Evolutionary conservation across 225 moss, liverwort and hornwort genomes (phyloP).

Genomic region (Anthoceros angustus): DNA sequence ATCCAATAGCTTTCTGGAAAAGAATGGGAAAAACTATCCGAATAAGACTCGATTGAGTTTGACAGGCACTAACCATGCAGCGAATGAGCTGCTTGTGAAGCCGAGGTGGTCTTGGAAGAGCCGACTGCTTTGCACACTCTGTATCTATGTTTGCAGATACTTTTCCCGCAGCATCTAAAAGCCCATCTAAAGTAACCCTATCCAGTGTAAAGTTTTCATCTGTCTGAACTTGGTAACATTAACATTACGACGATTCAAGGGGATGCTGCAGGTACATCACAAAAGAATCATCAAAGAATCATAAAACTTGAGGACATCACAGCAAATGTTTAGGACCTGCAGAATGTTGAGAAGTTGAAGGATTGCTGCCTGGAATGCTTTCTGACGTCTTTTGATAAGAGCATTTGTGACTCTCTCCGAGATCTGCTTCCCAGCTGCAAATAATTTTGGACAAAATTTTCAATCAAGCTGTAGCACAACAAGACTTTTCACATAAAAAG

Average conservation of each 20-base stretch:
- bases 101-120: slow-evolving; percentile 70
- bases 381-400: slow-evolving; percentile 47
- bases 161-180: slow-evolving; percentile 30
- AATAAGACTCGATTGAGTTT: background rate
- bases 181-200: slow-evolving; percentile 23
- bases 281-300: no score
- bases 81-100: slow-evolving; percentile 55
- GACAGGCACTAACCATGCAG: slow-evolving; percentile 36
- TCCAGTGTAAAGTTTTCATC: slow-evolving; percentile 21
- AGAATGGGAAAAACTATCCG: background rate
- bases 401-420: slow-evolving; percentile 49
- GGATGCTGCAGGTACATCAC: background rate
- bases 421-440: slow-evolving; percentile 55
- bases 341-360: slow-evolving; percentile 25
- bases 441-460: background rate
- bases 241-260: background rate
- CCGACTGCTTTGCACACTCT: slow-evolving; percentile 30
- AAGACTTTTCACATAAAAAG: background rate
- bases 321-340: slow-evolving; percentile 30
- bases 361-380: slow-evolving; percentile 39
- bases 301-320: background rate
- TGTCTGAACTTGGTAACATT: slow-evolving; percentile 16
- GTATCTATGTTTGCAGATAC: slow-evolving; percentile 19
- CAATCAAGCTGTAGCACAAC: background rate
- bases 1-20: background rate